phyloP scores from a whole-genome alignment of 805 yeast genomes.

The Saccharomycopsis guyanensis region DNA sequence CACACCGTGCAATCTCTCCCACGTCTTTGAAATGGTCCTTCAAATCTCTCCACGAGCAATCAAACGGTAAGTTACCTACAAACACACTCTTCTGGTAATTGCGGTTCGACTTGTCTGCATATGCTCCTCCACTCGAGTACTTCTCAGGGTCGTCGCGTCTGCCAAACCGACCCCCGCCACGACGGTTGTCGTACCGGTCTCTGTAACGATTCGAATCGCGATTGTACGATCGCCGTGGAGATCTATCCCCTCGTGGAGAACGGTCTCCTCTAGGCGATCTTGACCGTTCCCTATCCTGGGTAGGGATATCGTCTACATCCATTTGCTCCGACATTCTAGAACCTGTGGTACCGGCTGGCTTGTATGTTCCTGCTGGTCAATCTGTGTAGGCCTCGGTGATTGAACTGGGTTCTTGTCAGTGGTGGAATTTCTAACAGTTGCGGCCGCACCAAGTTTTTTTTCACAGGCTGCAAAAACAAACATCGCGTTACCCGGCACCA shows the following conservation, averaged over 20 bases:
- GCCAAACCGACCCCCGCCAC: constrained; percentile 25
- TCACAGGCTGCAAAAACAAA: too few relatives aligned
- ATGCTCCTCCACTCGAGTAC: constrained; percentile 24
- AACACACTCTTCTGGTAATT: constrained; percentile 64
- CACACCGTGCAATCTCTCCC: constrained; percentile 72
- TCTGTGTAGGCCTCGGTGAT: neutral
- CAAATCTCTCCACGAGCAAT: constrained; percentile 50
- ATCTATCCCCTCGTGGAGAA: constrained; percentile 20
- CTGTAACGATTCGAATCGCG: constrained; percentile 22
- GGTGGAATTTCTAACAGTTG: neutral
- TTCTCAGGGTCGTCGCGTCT: constrained; percentile 19
- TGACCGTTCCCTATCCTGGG: constrained; percentile 23
- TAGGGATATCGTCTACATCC: constrained; percentile 57
- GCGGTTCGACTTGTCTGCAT: constrained; percentile 39
- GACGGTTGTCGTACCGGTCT: constrained; percentile 27
- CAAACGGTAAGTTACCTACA: constrained; percentile 67
- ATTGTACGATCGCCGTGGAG: constrained; percentile 29
- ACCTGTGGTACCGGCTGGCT: neutral
- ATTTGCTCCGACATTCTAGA: constrained; percentile 44
- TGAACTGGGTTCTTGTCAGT: neutral
- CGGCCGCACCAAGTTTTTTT: too few relatives aligned
- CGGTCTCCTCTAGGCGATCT: constrained; percentile 22
- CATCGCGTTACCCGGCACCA: too few relatives aligned
- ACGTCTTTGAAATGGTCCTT: constrained; percentile 50
- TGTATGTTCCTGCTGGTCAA: neutral